These are phyloP conservation scores for Ogataea dorogensis DNA, from an alignment of 805 yeast genomes.

Conservation along the genomic window DNA sequence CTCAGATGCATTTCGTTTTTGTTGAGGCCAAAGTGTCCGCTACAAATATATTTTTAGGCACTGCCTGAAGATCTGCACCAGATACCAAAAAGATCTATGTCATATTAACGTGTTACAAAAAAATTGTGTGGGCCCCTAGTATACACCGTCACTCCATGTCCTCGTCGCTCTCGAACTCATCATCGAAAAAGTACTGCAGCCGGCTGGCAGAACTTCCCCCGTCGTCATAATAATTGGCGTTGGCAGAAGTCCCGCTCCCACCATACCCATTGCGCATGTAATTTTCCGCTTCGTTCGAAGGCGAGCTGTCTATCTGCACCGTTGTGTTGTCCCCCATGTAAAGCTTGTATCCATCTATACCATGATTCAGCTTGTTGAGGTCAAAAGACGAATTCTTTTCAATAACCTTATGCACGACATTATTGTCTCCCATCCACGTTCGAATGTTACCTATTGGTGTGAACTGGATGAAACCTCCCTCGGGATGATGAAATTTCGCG, in stretches of 20 bases:
- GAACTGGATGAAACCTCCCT: slow-evolving; percentile 59
- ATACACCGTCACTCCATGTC: slow-evolving; percentile 16
- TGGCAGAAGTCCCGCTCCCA: slow-evolving; percentile 14
- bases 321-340: slow-evolving; percentile 25
- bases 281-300: slow-evolving; percentile 34
- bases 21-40: not conserved
- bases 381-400: slow-evolving; percentile 43
- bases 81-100: not conserved
- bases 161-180: slow-evolving; percentile 21
- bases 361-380: slow-evolving; percentile 30
- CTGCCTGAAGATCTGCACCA: not conserved
- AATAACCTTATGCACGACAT: slow-evolving; percentile 45
- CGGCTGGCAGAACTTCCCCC: slow-evolving; percentile 21
- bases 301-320: slow-evolving; percentile 21
- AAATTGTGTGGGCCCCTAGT: too few species aligned
- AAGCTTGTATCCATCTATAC: slow-evolving; percentile 38
- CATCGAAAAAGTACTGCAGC: slow-evolving; percentile 18
- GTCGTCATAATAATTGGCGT: slow-evolving; percentile 19
- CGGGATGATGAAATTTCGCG: slow-evolving; percentile 59
- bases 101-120: too few species aligned
- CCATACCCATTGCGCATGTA: slow-evolving; percentile 35
- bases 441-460: slow-evolving; percentile 65
- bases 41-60: not conserved
- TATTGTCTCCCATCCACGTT: slow-evolving; percentile 40
- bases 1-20: slow-evolving; percentile 6